phyloP scores from a whole-genome alignment of 1,284 basidiomycete genomes.

The Puccinia polysora region DNA sequence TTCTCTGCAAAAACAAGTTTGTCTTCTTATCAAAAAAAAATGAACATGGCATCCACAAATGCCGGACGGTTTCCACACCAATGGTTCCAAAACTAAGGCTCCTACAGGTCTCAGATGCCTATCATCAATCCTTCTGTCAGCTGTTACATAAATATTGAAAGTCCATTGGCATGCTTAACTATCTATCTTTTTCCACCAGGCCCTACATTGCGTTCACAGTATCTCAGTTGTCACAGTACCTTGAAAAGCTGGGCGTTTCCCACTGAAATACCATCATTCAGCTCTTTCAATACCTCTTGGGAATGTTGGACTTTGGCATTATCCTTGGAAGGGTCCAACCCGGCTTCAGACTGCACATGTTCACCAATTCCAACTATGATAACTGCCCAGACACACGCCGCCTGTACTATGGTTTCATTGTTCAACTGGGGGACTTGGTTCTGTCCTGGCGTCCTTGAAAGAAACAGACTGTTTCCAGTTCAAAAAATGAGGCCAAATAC shows the following conservation, averaged over 20 bases:
- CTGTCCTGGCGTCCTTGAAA: neutral
- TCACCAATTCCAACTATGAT: neutral
- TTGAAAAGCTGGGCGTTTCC: neutral
- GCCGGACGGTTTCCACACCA: neutral
- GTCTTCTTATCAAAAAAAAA: neutral
- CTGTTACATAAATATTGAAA: neutral
- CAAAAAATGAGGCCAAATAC: neutral
- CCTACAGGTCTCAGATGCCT: neutral
- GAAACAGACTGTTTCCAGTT: neutral
- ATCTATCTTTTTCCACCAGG: neutral
- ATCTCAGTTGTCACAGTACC: neutral
- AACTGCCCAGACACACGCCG: neutral
- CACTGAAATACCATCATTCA: neutral
- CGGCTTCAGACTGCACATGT: neutral
- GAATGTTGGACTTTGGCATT: neutral
- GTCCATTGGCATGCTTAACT: neutral
- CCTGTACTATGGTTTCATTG: neutral
- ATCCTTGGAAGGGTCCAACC: neutral
- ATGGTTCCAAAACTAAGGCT: neutral
- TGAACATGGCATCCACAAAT: neutral
- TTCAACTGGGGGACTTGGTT: neutral
- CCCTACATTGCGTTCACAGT: slow-evolving; percentile 2
- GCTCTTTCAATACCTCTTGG: neutral
- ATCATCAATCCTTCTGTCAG: neutral
- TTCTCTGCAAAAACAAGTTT: no score